Evolutionary conservation across 2,329 filamentous ascomycete genomes (phyloP).

Genomic region (Tolypocladium pustulatum): DNA sequence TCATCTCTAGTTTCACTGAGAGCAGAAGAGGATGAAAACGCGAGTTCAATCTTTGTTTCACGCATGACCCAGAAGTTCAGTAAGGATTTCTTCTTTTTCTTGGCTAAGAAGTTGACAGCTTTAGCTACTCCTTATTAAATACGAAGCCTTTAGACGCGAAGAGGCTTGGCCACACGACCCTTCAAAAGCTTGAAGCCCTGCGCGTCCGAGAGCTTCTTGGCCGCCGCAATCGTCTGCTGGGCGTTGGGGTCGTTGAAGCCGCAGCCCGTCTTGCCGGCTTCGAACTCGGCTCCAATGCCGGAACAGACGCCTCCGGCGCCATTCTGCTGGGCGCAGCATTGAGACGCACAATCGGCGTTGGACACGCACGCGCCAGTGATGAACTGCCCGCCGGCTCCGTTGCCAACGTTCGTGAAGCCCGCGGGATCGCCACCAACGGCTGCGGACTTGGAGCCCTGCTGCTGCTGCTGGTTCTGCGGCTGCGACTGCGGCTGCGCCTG

Average conservation of each 20-base stretch:
- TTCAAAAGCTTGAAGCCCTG: neutral
- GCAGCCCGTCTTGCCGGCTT: neutral
- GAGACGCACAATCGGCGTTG: neutral
- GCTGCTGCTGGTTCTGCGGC: neutral
- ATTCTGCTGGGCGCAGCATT: neutral
- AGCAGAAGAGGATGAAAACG: too few relatives aligned
- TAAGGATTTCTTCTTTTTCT: too few relatives aligned
- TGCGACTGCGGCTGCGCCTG: neutral
- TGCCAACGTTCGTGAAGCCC: neutral
- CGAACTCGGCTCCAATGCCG: neutral
- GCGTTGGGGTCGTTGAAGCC: neutral
- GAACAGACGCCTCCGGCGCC: neutral
- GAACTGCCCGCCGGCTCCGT: neutral
- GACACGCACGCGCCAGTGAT: neutral
- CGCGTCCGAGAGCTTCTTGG: neutral
- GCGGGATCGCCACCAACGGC: neutral
- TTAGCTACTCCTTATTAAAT: neutral
- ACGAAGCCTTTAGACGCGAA: neutral
- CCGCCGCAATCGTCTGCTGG: neutral
- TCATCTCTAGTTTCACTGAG: too few relatives aligned
- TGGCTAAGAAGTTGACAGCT: neutral
- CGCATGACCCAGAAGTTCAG: too few relatives aligned
- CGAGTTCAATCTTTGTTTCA: too few relatives aligned
- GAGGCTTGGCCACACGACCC: neutral
- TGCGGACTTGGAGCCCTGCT: neutral